Conservation (phyloP, 192 early-diverging fungal species). For the Backusella luteola region DNA sequence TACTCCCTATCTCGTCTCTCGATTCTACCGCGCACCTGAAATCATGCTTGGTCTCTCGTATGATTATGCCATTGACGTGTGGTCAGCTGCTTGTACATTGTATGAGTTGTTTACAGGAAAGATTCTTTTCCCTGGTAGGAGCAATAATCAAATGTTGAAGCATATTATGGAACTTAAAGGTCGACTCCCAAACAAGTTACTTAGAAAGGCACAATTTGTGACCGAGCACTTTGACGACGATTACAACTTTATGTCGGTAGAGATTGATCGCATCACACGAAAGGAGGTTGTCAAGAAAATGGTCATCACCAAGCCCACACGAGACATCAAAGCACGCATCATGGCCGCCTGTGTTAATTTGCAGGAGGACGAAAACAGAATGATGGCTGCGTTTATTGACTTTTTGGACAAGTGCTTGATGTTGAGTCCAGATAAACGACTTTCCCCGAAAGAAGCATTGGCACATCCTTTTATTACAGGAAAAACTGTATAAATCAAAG, state of each 20-base stretch:
- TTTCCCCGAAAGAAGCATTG: conserved; percentile 84
- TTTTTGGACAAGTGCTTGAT: conserved; percentile 83
- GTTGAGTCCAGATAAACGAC: conserved; percentile 86
- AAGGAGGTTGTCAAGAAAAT: conserved; percentile 70
- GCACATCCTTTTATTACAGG: conserved; percentile 80
- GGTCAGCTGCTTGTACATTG: conserved; percentile 92
- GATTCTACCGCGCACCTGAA: conserved; percentile 97
- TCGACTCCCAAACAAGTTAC: conserved; percentile 78
- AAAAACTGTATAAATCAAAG: conserved; percentile 28
- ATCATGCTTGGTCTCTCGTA: conserved; percentile 91
- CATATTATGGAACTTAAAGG: conserved; percentile 95
- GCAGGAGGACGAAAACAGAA: conserved; percentile 55
- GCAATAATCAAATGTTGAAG: conserved; percentile 95
- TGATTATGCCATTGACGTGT: conserved; percentile 88
- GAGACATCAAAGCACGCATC: conserved; percentile 71
- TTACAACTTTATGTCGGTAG: conserved; percentile 60
- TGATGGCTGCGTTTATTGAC: conserved; percentile 72
- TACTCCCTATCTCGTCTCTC: conserved; percentile 92
- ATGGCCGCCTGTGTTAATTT: conserved; percentile 47
- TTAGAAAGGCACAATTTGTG: conserved; percentile 81
- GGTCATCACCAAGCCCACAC: conserved; percentile 59
- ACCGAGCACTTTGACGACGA: conserved; percentile 87
- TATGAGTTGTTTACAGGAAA: conserved; percentile 96
- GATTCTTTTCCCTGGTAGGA: conserved; percentile 90
- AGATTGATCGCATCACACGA: conserved; percentile 62